phyloP scores from a whole-genome alignment of 2,329 filamentous ascomycete species.

The Leptographium galeiforme region DNA sequence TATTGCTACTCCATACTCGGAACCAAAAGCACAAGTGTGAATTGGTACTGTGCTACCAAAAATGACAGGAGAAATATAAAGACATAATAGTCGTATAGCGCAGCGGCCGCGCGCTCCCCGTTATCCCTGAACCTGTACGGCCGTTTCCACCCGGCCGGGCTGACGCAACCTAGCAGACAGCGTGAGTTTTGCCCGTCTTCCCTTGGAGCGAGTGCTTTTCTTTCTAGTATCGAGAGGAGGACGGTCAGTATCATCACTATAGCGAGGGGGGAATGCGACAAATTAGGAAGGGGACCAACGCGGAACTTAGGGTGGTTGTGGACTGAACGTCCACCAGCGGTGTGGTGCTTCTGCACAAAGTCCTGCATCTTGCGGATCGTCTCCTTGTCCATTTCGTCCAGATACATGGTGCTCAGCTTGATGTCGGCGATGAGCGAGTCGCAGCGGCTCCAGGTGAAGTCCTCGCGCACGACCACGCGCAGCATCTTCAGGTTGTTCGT shows the following conservation, averaged over 20 bases:
- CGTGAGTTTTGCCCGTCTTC: conserved; percentile 82
- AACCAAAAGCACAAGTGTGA: not conserved
- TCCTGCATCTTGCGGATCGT: conserved; percentile 56
- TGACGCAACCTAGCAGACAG: conserved; percentile 50
- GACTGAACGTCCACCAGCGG: conserved; percentile 36
- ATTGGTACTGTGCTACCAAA: not conserved
- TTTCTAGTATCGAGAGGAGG: conserved; percentile 25
- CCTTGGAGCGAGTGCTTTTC: conserved; percentile 83
- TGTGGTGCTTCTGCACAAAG: conserved; percentile 45
- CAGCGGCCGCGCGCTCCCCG: not conserved
- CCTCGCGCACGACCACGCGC: conserved; percentile 82
- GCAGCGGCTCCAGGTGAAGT: conserved; percentile 73
- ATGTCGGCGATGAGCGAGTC: conserved; percentile 69
- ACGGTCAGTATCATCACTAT: not conserved
- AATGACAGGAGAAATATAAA: not conserved
- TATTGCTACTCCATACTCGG: too few relatives aligned
- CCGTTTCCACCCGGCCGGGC: not conserved
- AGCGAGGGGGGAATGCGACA: not conserved
- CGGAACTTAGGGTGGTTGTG: conserved; percentile 38
- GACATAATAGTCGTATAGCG: not conserved
- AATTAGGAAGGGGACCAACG: conserved; percentile 22
- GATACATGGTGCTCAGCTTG: conserved; percentile 57
- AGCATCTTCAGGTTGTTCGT: conserved; percentile 78
- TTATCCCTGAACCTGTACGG: not conserved
- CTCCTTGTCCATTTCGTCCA: conserved; percentile 62